phyloP scores from a whole-genome alignment of 768 basidiomycete species.

The Rhodosporidiobolus sp. region DNA sequence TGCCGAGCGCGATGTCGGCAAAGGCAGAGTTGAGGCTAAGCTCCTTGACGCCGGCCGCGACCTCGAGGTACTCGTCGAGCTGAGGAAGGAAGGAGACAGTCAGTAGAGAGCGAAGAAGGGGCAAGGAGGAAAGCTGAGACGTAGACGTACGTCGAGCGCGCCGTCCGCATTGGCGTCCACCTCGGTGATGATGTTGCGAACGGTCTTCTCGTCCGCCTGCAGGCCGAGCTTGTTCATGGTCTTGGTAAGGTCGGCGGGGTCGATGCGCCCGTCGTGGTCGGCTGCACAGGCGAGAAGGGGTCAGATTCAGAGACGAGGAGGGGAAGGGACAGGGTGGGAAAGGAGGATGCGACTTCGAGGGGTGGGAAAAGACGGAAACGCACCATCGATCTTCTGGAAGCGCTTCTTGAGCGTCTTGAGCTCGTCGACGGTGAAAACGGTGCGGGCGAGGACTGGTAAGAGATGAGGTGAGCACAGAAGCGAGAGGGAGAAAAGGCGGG shows the following conservation, averaged over 20 bases:
- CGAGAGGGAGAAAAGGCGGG: conserved; percentile 9
- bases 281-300: conserved; percentile 40
- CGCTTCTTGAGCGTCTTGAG: conserved; percentile 49
- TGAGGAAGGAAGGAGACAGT: conserved; percentile 37
- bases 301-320: not conserved
- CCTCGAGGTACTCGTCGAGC: conserved; percentile 63
- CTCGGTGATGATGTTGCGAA: conserved; percentile 49
- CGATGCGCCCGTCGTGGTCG: conserved; percentile 58
- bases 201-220: conserved; percentile 45
- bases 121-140: not conserved
- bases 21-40: conserved; percentile 32
- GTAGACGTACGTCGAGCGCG: conserved; percentile 52
- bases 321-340: too few relatives aligned
- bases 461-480: conserved; percentile 16
- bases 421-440: conserved; percentile 42
- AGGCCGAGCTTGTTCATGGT: conserved; percentile 75
- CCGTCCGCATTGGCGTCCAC: conserved; percentile 52
- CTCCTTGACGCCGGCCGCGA: conserved; percentile 53
- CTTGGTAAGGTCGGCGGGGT: conserved; percentile 65
- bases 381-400: conserved; percentile 49
- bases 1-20: conserved; percentile 27
- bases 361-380: not conserved
- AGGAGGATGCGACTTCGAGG: not conserved
- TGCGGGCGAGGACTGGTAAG: conserved; percentile 46
- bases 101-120: not conserved